Evolutionary conservation across 2,329 filamentous ascomycete species (phyloP), one percentile per base, ranked within the genome.

Genomic region (Huntiella decipiens): DNA sequence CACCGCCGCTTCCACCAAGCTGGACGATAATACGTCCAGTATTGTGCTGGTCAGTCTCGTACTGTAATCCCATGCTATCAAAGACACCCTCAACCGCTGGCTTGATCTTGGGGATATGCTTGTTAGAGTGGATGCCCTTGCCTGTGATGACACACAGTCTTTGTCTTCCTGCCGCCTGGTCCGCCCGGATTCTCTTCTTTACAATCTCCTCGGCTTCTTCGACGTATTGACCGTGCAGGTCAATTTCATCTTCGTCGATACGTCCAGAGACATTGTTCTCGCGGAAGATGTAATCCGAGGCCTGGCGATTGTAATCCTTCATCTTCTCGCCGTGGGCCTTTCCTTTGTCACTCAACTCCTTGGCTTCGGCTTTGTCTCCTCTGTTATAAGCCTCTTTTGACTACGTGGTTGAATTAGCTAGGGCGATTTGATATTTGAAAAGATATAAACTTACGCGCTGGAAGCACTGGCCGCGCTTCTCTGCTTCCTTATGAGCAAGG

Each of bases 131-230:
- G 60, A 92, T 91, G 3, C 91, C 91, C 63, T 88, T 93, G 56
- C 91, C 91, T 28, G 96, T 88, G 56, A 98, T 95, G 36, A 93
- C 87, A 63, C 94, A 86, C 47, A 98, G 66, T 63, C 94, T 84
- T 15, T 67, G 74, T 64, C 93, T 80, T 0, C 83, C 83, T 33
- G 74, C 71, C 45, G 71, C 61, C 58, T 76, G 74, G 49, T 86
- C 86, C 53, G 82, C 78, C 53, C 75, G 74, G 57, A 98, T 93
- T 53, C 91, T 73, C 61, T 83, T 70, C 64, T 88, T 83, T 16
- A 96, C 67, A 48, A 95, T 91, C 52, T 84, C 74, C 66, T 94
- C 86, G 4, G 91, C 91, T 66, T 52, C 91, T 59, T 94, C 84
- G 49, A 94, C 87, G 56, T 81, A 95, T 58, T 92, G 82, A 2